A percentile compares a stretch with the other conserved stretches of the same genome.
Evolutionary conservation across 768 basidiomycete species (phyloP).

Genomic region (Lepiota brunneoincarnata): DNA sequence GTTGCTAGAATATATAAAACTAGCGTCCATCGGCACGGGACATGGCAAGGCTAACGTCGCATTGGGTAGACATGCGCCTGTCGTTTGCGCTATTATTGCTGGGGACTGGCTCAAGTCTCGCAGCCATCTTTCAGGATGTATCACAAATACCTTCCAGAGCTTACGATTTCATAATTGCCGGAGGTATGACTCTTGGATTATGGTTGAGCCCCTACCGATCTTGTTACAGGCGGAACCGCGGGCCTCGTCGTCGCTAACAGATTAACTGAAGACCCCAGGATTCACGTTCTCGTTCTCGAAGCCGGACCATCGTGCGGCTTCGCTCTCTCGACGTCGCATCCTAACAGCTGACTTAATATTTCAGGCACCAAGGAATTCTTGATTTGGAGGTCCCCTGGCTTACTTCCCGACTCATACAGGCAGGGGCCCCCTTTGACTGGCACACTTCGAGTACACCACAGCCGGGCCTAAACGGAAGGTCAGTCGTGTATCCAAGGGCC

Average conservation of each 20-base stretch:
- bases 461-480: slow-evolving; percentile 10
- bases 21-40: no score
- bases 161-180: not conserved
- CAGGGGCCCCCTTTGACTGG: slow-evolving; percentile 14
- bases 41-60: no score
- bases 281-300: slow-evolving; percentile 39
- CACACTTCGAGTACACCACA: slow-evolving; percentile 14
- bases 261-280: slow-evolving; percentile 33
- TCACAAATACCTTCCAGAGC: no score
- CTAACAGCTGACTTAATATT: not conserved
- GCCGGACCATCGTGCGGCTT: slow-evolving; percentile 25
- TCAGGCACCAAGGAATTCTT: slow-evolving; percentile 13
- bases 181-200: not conserved
- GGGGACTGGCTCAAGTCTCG: no score
- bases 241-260: slow-evolving; percentile 44
- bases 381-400: slow-evolving; percentile 17
- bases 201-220: no score
- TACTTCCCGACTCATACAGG: not conserved
- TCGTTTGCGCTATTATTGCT: no score
- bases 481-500: slow-evolving; percentile 11
- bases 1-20: no score
- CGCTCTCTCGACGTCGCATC: not conserved
- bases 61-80: no score
- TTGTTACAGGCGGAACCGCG: slow-evolving; percentile 32
- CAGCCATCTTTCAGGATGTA: no score